Evolutionary conservation across 768 basidiomycete species (phyloP).

Genomic region (Ramaria rubella): DNA sequence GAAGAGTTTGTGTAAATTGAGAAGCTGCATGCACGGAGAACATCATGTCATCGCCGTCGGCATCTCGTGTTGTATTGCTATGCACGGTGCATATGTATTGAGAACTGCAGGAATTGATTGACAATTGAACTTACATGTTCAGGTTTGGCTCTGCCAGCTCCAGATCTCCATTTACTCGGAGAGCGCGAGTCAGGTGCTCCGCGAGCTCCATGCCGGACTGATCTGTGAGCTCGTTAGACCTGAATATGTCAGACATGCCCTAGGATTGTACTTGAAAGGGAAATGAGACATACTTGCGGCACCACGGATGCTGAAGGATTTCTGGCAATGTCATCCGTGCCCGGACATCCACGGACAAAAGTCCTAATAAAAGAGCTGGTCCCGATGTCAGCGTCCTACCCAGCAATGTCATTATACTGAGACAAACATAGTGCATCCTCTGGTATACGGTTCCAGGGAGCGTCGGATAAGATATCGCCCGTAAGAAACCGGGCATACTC

Average conservation of each 20-base stretch:
- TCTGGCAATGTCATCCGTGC: conserved; percentile 59
- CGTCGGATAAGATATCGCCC: conserved; percentile 65
- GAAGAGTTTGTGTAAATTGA: conserved; percentile 74
- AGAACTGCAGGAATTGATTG: neutral
- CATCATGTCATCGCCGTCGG: conserved; percentile 59
- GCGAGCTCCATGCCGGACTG: conserved; percentile 51
- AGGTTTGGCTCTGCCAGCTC: conserved; percentile 58
- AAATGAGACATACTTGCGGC: conserved; percentile 40
- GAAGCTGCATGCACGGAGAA: conserved; percentile 47
- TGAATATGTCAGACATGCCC: conserved; percentile 21
- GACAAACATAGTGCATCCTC: conserved; percentile 55
- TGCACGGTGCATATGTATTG: neutral
- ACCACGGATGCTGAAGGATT: conserved; percentile 65
- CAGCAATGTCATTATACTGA: neutral
- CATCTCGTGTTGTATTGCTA: conserved; percentile 33
- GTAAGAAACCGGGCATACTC: conserved; percentile 75
- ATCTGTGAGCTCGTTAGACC: conserved; percentile 63
- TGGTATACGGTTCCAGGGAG: conserved; percentile 73
- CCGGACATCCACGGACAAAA: conserved; percentile 66
- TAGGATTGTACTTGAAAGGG: neutral
- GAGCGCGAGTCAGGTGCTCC: conserved; percentile 57
- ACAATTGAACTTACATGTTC: conserved; percentile 24
- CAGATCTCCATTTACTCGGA: conserved; percentile 70
- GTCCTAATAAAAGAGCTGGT: conserved; percentile 66
- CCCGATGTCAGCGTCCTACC: conserved; percentile 4